Evolutionary conservation across 352 stramenopile genomes (phyloP).

Genomic region (Phytophthora agathidicida): DNA sequence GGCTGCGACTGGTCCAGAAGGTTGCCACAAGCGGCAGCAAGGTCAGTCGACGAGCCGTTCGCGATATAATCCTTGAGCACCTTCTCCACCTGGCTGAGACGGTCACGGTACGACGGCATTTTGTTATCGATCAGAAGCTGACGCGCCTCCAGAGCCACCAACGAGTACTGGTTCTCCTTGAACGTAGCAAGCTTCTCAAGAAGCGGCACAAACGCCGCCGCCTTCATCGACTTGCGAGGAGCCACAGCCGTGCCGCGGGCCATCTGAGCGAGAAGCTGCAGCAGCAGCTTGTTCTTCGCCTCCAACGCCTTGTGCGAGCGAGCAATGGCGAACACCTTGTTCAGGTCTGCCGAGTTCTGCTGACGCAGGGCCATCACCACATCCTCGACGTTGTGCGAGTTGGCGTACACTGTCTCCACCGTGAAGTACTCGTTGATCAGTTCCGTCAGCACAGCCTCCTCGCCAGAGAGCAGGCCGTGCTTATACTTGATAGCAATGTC

Average conservation of each 20-base stretch:
- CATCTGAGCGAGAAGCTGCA: slow-evolving; percentile 73
- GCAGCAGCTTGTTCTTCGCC: slow-evolving; percentile 83
- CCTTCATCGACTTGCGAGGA: slow-evolving; percentile 62
- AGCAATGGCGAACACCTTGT: slow-evolving; percentile 88
- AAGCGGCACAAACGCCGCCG: slow-evolving; percentile 76
- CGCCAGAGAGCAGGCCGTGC: slow-evolving; percentile 67
- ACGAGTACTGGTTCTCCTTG: slow-evolving; percentile 92
- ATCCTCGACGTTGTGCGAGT: slow-evolving; percentile 84
- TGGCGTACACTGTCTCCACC: slow-evolving; percentile 78
- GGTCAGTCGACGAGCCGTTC: slow-evolving; percentile 47
- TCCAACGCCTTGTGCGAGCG: slow-evolving; percentile 92
- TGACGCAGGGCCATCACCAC: slow-evolving; percentile 89
- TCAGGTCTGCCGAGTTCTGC: slow-evolving; percentile 88
- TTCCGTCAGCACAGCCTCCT: slow-evolving; percentile 68
- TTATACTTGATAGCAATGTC: slow-evolving; percentile 82
- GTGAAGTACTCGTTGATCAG: slow-evolving; percentile 85
- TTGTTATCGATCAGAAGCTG: slow-evolving; percentile 97
- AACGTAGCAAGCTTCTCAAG: slow-evolving; percentile 89
- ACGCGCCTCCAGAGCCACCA: slow-evolving; percentile 93
- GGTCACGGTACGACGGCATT: slow-evolving; percentile 95
- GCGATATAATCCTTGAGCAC: slow-evolving; percentile 76
- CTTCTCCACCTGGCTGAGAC: slow-evolving; percentile 80
- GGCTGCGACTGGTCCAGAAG: slow-evolving; percentile 86
- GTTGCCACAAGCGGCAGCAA: slow-evolving; percentile 59
- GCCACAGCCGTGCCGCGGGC: slow-evolving; percentile 35